Base-by-base conservation (phyloP, 164 flowering plant genomes). In the Vitis labrusca region DNA sequence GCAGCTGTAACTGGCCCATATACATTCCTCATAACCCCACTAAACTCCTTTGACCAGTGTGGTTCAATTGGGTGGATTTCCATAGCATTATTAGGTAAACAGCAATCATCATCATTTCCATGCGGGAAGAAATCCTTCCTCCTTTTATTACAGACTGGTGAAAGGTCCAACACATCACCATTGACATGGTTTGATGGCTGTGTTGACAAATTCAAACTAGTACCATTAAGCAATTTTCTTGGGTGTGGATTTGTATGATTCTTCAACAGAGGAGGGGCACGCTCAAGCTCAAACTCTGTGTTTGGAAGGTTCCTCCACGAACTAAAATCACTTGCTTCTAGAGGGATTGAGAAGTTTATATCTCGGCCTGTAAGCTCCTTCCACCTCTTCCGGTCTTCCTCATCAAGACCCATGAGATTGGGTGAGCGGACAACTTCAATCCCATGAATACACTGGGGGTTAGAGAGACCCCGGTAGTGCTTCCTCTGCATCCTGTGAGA, bases 401-500 rank as follows among this genome's bases (percentile, higher is more conserved):
- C 83, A n/a, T 77, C 78, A 14, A 80, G 54, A 67, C 55, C 56
- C 58, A 60, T 32, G 19, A 80, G 77, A 70, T 72, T 77, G 3
- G 83, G 83, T 4, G 73, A 62, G 30, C 73, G 61, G 19, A 80
- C 78, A 17, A 74, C 65, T 61, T 80, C 83, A 16, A 80, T 80
- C 48, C 83, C 83, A 63, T 80, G 83, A 58, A 80, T 59, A 66
- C 83, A 80, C 69, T 80, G 80, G 19, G 83, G 83, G 53, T 77
- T 80, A 14, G 83, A 80, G 23, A 80, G 78, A 8, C 80, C 83
- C 51, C 83, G 23, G 66, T 80, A 80, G 15, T 80, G 83, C 63
- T 80, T 80, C 60, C 83, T 59, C 66, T 80, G 83, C 83, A 80
- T 77, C 61, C 74, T 74, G 67, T 80, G 83, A 66, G 80, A 80